Evolutionary conservation across 2,329 filamentous ascomycete genomes (phyloP).

Genomic region (Aspergillus arachidicola): DNA sequence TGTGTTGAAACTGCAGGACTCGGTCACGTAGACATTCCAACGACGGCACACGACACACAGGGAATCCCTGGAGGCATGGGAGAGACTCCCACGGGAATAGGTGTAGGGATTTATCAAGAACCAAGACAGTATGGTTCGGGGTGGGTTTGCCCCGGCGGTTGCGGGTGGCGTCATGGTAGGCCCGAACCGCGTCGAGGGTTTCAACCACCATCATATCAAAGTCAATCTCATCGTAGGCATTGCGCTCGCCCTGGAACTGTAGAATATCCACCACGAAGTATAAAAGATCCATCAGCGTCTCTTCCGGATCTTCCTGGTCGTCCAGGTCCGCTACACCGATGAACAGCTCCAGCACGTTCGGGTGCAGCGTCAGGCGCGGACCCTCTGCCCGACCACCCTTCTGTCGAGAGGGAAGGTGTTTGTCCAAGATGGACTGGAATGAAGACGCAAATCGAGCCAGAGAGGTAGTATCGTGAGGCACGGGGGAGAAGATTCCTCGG

Average conservation of each 20-base stretch:
- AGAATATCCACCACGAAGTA: constrained; percentile 97
- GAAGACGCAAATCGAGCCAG: constrained; percentile 75
- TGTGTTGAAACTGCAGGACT: constrained; percentile 57
- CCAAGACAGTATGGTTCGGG: constrained; percentile 73
- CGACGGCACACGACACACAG: constrained; percentile 86
- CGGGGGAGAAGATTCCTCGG: constrained; percentile 85
- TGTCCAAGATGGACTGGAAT: constrained; percentile 78
- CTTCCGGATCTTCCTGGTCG: constrained; percentile 76
- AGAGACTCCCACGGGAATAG: constrained; percentile 95
- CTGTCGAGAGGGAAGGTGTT: constrained; percentile 79
- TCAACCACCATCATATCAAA: constrained; percentile 91
- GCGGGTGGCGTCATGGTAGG: constrained; percentile 65
- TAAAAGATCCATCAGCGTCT: constrained; percentile 85
- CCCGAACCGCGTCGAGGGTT: constrained; percentile 77
- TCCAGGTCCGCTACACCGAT: constrained; percentile 77
- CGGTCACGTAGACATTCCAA: constrained; percentile 78
- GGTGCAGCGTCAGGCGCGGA: constrained; percentile 58
- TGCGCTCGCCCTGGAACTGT: constrained; percentile 93
- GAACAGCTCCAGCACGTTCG: constrained; percentile 81
- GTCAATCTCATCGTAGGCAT: constrained; percentile 97
- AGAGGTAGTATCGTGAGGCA: constrained; percentile 62
- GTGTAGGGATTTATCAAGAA: constrained; percentile 89
- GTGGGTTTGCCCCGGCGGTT: constrained; percentile 36
- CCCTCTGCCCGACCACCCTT: constrained; percentile 59
- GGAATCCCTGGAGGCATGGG: constrained; percentile 75